Evolutionary conservation across 768 basidiomycete species (phyloP).

Genomic region (Dendrothele bispora): DNA sequence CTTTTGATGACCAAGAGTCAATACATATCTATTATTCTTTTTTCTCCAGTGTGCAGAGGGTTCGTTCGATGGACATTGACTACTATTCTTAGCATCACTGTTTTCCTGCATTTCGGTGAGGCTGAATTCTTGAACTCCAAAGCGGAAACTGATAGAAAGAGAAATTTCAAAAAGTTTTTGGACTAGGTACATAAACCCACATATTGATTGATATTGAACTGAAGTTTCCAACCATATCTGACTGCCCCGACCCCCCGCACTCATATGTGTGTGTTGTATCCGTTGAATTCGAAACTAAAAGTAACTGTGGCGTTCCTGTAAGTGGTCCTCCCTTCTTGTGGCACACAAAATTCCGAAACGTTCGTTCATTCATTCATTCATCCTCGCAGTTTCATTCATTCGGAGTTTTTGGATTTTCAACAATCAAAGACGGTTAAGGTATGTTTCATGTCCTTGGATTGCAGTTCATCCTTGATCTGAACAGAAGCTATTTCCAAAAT

Average conservation of each 20-base stretch:
- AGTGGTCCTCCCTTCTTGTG: not conserved
- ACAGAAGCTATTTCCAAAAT: no score
- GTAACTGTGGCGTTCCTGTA: conserved; percentile 34
- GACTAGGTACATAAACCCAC: conserved; percentile 27
- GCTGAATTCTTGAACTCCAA: conserved; percentile 24
- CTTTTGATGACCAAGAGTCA: not conserved
- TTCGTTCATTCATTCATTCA: not conserved
- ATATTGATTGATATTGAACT: not conserved
- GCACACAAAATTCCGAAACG: not conserved
- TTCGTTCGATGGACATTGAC: conserved; percentile 32
- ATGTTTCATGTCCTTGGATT: not conserved
- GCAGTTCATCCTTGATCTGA: not conserved
- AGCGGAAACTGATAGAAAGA: not conserved
- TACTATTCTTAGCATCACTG: conserved; percentile 6
- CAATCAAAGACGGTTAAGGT: conserved; percentile 32
- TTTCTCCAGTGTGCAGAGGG: conserved; percentile 27
- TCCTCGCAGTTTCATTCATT: conserved; percentile 34
- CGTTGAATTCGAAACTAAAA: no score
- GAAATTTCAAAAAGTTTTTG: conserved; percentile 30
- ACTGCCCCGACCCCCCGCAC: no score
- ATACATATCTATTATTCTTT: not conserved
- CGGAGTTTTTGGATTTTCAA: conserved; percentile 27
- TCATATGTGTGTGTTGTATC: no score
- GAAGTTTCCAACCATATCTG: not conserved
- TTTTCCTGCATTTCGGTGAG: conserved; percentile 17